phyloP scores from a whole-genome alignment of 2,329 filamentous ascomycete species.

The Diaporthe sp. region DNA sequence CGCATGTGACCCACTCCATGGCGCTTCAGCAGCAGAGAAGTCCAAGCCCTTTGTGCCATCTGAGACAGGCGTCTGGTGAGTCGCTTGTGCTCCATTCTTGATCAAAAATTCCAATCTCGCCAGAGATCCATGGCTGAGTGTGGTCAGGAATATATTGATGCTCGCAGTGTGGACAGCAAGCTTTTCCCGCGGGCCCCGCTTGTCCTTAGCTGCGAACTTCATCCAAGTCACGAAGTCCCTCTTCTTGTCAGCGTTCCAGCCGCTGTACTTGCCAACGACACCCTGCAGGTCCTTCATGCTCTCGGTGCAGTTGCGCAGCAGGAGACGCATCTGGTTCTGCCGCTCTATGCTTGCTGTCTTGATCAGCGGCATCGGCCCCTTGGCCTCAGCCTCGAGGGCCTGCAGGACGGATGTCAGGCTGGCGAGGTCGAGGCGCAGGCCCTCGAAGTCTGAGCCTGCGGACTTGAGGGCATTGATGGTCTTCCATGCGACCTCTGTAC shows the following conservation, averaged over 20 bases:
- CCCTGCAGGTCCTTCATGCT: slow-evolving; percentile 20
- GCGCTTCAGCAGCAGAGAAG: background rate
- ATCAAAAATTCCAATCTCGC: slow-evolving; percentile 11
- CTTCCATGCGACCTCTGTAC: slow-evolving; percentile 1
- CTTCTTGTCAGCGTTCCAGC: slow-evolving; percentile 10
- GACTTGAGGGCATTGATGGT: slow-evolving; percentile 17
- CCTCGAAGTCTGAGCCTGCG: background rate
- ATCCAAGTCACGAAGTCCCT: slow-evolving; percentile 23
- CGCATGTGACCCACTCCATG: background rate
- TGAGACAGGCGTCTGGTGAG: background rate
- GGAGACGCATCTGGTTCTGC: slow-evolving; percentile 9
- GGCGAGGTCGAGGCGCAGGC: slow-evolving; percentile 17
- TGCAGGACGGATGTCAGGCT: slow-evolving; percentile 10
- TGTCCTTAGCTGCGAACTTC: slow-evolving; percentile 18
- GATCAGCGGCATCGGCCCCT: slow-evolving; percentile 11
- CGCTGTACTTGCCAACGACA: background rate
- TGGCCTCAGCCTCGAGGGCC: slow-evolving; percentile 20
- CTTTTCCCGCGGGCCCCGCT: slow-evolving; percentile 12
- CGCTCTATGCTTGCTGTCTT: slow-evolving; percentile 10
- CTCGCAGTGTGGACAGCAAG: slow-evolving; percentile 1
- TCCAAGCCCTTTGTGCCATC: background rate
- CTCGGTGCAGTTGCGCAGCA: slow-evolving; percentile 6
- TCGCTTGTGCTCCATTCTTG: slow-evolving; percentile 4
- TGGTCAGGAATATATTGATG: slow-evolving; percentile 17
- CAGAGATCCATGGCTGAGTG: slow-evolving; percentile 7